These are phyloP conservation scores for Xylariaceae sp. DNA, from an alignment of 2,329 filamentous ascomycete species.

Conservation along the genomic window DNA sequence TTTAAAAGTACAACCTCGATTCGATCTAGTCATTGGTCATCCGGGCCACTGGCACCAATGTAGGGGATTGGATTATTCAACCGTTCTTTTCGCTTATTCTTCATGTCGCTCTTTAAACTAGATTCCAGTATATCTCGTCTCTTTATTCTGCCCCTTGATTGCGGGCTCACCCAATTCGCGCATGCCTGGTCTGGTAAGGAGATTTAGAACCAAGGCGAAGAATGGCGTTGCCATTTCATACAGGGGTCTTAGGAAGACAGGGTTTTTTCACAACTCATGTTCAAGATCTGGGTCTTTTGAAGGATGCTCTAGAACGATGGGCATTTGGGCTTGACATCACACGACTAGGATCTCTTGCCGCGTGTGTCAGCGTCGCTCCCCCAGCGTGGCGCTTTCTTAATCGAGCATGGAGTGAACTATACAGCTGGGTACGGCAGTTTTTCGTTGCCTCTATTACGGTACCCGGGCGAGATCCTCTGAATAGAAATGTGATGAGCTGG, in stretches of 20 bases:
- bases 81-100: no score
- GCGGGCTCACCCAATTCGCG: no score
- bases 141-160: no score
- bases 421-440: constrained; percentile 48
- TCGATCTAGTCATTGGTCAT: no score
- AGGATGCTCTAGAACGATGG: constrained; percentile 48
- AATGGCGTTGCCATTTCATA: constrained; percentile 33
- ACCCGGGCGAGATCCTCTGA: constrained; percentile 51
- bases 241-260: constrained; percentile 29
- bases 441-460: constrained; percentile 53
- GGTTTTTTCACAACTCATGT: constrained; percentile 36
- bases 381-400: constrained; percentile 48
- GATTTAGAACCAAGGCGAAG: not conserved
- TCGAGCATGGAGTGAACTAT: constrained; percentile 45
- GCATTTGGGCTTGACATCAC: constrained; percentile 51
- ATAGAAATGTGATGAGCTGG: constrained; percentile 53
- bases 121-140: no score
- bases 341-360: constrained; percentile 51
- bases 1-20: no score
- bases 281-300: constrained; percentile 45
- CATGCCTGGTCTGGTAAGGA: no score
- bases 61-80: no score
- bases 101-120: no score
- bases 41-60: no score
- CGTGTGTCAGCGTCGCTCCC: constrained; percentile 50